A percentile compares a stretch with the other conserved stretches of the same genome.
These are phyloP conservation scores for Aspergillus texensis DNA, from an alignment of 2,329 filamentous ascomycete genomes.

Conservation along the genomic window DNA sequence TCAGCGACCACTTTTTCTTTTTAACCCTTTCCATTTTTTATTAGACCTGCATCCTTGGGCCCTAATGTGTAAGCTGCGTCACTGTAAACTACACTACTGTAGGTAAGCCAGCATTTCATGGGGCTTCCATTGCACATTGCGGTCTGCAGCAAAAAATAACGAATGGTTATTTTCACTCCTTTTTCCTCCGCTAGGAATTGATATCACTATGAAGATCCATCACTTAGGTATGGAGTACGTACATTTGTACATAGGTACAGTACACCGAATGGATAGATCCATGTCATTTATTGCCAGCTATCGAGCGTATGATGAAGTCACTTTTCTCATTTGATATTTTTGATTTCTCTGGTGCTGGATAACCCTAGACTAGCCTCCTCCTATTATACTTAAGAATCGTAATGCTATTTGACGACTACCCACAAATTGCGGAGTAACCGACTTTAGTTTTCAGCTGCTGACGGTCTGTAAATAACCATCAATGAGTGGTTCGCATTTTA, in stretches of 20 bases:
- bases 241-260: not conserved
- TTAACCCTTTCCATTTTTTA: not conserved
- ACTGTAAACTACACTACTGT: constrained; percentile 13
- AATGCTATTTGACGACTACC: constrained; percentile 20
- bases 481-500: constrained; percentile 20
- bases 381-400: constrained; percentile 18
- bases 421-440: constrained; percentile 23
- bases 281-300: not conserved
- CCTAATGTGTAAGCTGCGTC: constrained; percentile 15
- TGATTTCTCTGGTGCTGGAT: constrained; percentile 5
- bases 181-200: not conserved
- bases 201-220: not conserved
- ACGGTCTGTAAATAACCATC: constrained; percentile 20
- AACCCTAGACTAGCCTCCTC: constrained; percentile 14
- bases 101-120: constrained; percentile 16
- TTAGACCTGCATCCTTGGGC: constrained; percentile 10
- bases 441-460: constrained; percentile 25
- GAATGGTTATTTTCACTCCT: not conserved
- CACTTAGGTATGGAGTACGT: not conserved
- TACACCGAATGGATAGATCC: not conserved
- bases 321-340: not conserved
- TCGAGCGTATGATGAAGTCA: not conserved
- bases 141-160: constrained; percentile 7
- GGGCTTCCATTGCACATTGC: constrained; percentile 5
- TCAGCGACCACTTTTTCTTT: constrained; percentile 12